These are phyloP conservation scores for Anthracocystis panici-leucophaei DNA, from an alignment of 1,284 basidiomycete genomes.

Conservation along the genomic window DNA sequence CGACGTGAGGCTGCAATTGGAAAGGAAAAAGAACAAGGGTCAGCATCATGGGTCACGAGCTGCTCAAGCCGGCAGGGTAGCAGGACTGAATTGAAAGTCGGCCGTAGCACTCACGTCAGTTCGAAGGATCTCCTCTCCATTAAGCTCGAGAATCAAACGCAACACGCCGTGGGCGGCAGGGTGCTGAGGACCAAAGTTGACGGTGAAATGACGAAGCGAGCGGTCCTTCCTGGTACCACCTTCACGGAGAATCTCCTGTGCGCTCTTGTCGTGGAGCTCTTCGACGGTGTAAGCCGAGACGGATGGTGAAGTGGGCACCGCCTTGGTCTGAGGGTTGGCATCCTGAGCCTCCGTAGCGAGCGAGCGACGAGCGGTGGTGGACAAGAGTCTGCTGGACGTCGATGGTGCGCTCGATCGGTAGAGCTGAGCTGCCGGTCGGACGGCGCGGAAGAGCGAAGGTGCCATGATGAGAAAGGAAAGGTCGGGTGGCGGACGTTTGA, in stretches of 20 bases:
- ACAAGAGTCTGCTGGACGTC: slow-evolving; percentile 36
- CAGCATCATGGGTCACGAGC: slow-evolving; percentile 49
- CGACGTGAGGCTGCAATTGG: slow-evolving; percentile 80
- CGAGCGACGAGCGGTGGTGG: slow-evolving; percentile 42
- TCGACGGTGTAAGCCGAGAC: slow-evolving; percentile 58
- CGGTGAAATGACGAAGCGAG: slow-evolving; percentile 76
- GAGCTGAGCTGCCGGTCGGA: slow-evolving; percentile 43
- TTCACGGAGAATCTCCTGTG: slow-evolving; percentile 82
- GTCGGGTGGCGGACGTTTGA: slow-evolving; percentile 22
- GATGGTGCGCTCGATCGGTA: slow-evolving; percentile 39
- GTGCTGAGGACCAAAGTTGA: slow-evolving; percentile 80
- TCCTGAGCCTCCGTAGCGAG: slow-evolving; percentile 58
- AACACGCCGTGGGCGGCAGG: slow-evolving; percentile 98
- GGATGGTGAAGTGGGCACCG: slow-evolving; percentile 43
- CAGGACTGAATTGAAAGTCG: neutral
- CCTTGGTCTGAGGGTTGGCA: slow-evolving; percentile 37
- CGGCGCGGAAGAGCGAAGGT: slow-evolving; percentile 46
- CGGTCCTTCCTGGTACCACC: slow-evolving; percentile 79
- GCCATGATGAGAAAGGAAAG: slow-evolving; percentile 29
- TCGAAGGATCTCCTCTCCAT: slow-evolving; percentile 79
- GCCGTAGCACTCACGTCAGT: slow-evolving; percentile 47
- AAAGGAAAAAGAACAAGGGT: slow-evolving; percentile 36
- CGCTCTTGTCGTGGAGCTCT: slow-evolving; percentile 79
- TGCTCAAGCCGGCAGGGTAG: neutral
- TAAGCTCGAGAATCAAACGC: slow-evolving; percentile 95